Evolutionary conservation across 2,329 filamentous ascomycete genomes (phyloP).

Genomic region (Penicillium sp.): DNA sequence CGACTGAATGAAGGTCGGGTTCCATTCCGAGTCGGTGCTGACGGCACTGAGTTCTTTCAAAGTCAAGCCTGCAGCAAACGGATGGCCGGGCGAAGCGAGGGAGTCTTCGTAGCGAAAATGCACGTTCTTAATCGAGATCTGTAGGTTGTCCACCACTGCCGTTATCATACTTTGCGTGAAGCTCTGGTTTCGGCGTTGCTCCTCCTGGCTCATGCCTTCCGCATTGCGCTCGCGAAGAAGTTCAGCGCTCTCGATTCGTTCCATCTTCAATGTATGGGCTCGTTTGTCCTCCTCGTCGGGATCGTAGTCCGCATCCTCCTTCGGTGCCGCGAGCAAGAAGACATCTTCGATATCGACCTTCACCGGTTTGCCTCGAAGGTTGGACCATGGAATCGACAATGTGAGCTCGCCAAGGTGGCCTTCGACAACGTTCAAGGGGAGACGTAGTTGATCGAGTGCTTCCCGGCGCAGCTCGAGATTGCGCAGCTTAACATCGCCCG

Average conservation of each 20-base stretch:
- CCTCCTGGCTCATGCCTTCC: slow-evolving; percentile 91
- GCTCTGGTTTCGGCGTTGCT: slow-evolving; percentile 96
- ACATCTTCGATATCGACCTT: slow-evolving; percentile 96
- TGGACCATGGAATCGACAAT: slow-evolving; percentile 94
- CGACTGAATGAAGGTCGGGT: slow-evolving; percentile 91
- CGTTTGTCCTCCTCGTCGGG: slow-evolving; percentile 86
- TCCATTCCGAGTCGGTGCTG: slow-evolving; percentile 93
- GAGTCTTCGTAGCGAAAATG: slow-evolving; percentile 98
- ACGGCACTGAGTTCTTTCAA: slow-evolving; percentile 95
- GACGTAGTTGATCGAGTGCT: slow-evolving; percentile 92
- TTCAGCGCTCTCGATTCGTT: slow-evolving; percentile 95
- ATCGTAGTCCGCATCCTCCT: slow-evolving; percentile 91
- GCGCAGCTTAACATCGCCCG: slow-evolving; percentile 90
- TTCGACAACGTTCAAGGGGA: slow-evolving; percentile 94
- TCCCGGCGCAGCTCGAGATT: slow-evolving; percentile 90
- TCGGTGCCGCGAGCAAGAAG: slow-evolving; percentile 88
- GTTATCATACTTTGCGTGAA: slow-evolving; percentile 94
- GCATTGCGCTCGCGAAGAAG: slow-evolving; percentile 85
- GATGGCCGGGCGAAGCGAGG: slow-evolving; percentile 89
- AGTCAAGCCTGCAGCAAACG: slow-evolving; percentile 88
- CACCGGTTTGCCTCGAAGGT: slow-evolving; percentile 88
- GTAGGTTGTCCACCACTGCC: slow-evolving; percentile 96
- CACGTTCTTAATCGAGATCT: slow-evolving; percentile 97
- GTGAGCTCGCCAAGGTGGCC: slow-evolving; percentile 91
- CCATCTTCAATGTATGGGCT: slow-evolving; percentile 92